These are phyloP conservation scores for Parmales sp. DNA, from an alignment of 108 stramenopile genomes.

Conservation along the genomic window DNA sequence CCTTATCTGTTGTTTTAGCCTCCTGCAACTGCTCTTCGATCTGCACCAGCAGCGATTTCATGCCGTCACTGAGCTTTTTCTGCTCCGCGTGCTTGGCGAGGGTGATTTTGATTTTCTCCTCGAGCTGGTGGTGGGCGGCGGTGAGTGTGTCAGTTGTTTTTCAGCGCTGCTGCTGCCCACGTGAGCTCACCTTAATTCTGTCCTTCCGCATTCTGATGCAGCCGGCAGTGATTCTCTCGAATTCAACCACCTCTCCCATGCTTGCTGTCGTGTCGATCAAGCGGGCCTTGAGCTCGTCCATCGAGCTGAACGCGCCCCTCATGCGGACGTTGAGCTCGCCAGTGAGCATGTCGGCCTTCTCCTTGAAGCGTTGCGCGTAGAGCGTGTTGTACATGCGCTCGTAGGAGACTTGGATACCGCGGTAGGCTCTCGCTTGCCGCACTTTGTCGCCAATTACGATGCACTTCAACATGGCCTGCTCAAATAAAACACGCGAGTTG, in stretches of 20 bases:
- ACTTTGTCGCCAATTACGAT: slow-evolving; percentile 17
- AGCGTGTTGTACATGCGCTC: slow-evolving; percentile 21
- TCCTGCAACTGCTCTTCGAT: slow-evolving; percentile 34
- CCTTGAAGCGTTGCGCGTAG: slow-evolving; percentile 1
- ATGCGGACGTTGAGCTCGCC: slow-evolving; percentile 20
- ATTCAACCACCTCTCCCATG: slow-evolving; percentile 13
- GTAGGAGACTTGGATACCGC: slow-evolving; percentile 18
- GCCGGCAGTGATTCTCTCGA: slow-evolving; percentile 11
- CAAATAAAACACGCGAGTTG: slow-evolving; percentile 18
- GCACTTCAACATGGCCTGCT: slow-evolving; percentile 15
- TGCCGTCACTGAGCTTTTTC: not conserved
- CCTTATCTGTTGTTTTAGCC: slow-evolving; percentile 35
- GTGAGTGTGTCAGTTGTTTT: not conserved
- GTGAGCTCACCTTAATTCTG: not conserved
- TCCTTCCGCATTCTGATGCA: slow-evolving; percentile 2
- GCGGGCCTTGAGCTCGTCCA: slow-evolving; percentile 16
- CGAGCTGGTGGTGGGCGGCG: not conserved
- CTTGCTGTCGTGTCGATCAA: slow-evolving; percentile 24
- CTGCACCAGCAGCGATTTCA: slow-evolving; percentile 9
- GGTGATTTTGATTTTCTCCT: not conserved
- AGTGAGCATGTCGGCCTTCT: slow-evolving; percentile 5
- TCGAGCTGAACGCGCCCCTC: slow-evolving; percentile 8
- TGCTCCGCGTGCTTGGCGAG: slow-evolving; percentile 15
- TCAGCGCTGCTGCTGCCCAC: not conserved
- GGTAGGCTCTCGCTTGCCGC: slow-evolving; percentile 15